A percentile compares a stretch with the other conserved stretches of the same genome.
These are phyloP conservation scores for Quillaja saponaria DNA, from an alignment of 306 rosid genomes.

Conservation along the genomic window DNA sequence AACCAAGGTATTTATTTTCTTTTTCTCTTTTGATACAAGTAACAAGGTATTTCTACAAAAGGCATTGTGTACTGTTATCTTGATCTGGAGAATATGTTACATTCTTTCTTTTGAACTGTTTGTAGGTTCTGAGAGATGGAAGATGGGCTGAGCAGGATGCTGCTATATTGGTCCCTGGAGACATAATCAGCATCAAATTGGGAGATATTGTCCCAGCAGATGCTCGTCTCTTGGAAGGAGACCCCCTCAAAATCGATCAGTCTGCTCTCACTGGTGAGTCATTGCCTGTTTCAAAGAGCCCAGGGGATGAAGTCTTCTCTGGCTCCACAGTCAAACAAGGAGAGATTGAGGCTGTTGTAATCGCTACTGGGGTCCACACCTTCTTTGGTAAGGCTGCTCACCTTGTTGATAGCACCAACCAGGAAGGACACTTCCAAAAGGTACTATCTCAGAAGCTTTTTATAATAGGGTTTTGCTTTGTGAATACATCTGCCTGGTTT, in stretches of 20 bases:
- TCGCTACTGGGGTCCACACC: constrained; percentile 94
- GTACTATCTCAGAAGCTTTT: constrained; percentile 33
- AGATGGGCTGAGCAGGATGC: constrained; percentile 88
- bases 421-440: constrained; percentile 86
- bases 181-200: constrained; percentile 71
- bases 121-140: constrained; percentile 79
- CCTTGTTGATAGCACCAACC: constrained; percentile 77
- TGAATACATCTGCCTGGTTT: too few species aligned
- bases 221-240: constrained; percentile 87
- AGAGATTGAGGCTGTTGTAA: constrained; percentile 85
- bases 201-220: constrained; percentile 92
- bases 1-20: constrained; percentile 51
- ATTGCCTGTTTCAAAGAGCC: constrained; percentile 51
- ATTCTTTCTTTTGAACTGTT: not conserved
- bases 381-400: constrained; percentile 99
- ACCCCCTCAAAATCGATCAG: constrained; percentile 78
- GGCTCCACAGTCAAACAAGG: constrained; percentile 96
- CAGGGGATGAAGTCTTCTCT: constrained; percentile 80
- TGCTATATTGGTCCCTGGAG: constrained; percentile 77
- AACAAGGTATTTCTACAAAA: constrained; percentile 78
- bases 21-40: too few species aligned
- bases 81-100: not conserved
- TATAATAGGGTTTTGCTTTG: not conserved
- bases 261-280: constrained; percentile 93
- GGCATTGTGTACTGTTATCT: constrained; percentile 43